phyloP scores from a whole-genome alignment of 75 land plant species.

The Ceratopteris richardii region DNA sequence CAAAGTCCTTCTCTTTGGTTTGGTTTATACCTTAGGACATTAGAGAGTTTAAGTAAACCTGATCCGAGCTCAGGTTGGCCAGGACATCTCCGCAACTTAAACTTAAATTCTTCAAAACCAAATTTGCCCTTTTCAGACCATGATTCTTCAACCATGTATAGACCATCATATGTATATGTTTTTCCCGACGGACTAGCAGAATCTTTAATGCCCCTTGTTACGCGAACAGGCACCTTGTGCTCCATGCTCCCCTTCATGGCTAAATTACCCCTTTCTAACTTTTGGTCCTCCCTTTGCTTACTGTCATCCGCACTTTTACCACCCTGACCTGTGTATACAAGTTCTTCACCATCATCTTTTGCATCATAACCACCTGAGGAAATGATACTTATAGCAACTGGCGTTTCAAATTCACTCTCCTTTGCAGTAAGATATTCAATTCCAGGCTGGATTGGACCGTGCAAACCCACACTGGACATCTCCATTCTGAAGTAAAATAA shows the following conservation, averaged over 20 bases:
- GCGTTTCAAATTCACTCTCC: not conserved
- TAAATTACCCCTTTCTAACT: constrained; percentile 26
- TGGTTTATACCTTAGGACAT: constrained; percentile 13
- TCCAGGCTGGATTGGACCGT: constrained; percentile 9
- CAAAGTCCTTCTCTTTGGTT: constrained; percentile 12
- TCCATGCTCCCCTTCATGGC: constrained; percentile 15
- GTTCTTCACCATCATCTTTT: constrained; percentile 10
- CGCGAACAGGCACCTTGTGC: constrained; percentile 19
- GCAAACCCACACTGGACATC: constrained; percentile 8
- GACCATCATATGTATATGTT: constrained; percentile 37
- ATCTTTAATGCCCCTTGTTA: constrained; percentile 29
- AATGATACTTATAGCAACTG: constrained; percentile 10
- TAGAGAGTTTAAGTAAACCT: constrained; percentile 16
- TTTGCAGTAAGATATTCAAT: not conserved
- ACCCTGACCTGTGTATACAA: constrained; percentile 25
- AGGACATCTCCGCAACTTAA: constrained; percentile 18
- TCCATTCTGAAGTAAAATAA: constrained; percentile 10
- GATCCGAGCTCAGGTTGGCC: constrained; percentile 39
- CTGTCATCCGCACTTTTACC: constrained; percentile 11
- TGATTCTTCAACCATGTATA: constrained; percentile 20
- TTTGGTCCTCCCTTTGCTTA: constrained; percentile 18
- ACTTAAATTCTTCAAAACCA: constrained; percentile 33
- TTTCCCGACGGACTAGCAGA: constrained; percentile 19
- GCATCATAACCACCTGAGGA: constrained; percentile 16
- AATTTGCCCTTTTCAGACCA: constrained; percentile 16